phyloP scores from a whole-genome alignment of 2,329 filamentous ascomycete genomes.

The Sarocladium oryzae region DNA sequence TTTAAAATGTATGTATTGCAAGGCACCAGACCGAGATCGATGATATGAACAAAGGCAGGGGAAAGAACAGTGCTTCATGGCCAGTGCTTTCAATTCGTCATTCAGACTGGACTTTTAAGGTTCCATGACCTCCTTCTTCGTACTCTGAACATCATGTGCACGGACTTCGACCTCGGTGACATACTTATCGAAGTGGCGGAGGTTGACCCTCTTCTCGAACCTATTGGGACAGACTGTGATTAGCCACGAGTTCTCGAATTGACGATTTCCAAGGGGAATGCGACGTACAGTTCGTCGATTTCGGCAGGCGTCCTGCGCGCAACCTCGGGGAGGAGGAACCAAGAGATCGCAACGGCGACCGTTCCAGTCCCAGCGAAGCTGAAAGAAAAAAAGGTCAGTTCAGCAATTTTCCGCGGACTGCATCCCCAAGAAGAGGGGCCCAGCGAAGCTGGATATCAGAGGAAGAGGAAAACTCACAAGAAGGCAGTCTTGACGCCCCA shows the following conservation, averaged over 20 bases:
- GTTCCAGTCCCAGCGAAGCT: conserved; percentile 28
- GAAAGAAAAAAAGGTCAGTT: background rate
- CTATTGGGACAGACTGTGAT: background rate
- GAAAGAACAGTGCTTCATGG: too few species aligned
- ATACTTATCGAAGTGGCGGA: conserved; percentile 10
- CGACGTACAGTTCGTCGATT: conserved; percentile 31
- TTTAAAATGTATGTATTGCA: too few species aligned
- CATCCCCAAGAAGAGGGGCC: too few species aligned
- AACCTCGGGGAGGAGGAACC: conserved; percentile 31
- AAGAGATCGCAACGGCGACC: conserved; percentile 24
- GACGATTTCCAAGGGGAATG: background rate
- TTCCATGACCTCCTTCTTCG: background rate
- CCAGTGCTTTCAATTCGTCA: too few species aligned
- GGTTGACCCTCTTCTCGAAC: conserved; percentile 9
- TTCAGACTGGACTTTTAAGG: too few species aligned
- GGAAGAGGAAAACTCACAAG: conserved; percentile 30
- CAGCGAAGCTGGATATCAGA: too few species aligned
- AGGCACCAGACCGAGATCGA: too few species aligned
- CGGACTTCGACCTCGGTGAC: conserved; percentile 7
- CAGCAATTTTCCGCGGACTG: too few species aligned
- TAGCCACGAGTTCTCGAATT: background rate
- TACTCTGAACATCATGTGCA: background rate
- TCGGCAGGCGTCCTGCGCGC: conserved; percentile 27
- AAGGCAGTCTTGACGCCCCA: conserved; percentile 40
- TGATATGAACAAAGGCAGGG: too few species aligned